Conservation (phyloP, 164 flowering plant species). For the Stephania cephalantha region DNA sequence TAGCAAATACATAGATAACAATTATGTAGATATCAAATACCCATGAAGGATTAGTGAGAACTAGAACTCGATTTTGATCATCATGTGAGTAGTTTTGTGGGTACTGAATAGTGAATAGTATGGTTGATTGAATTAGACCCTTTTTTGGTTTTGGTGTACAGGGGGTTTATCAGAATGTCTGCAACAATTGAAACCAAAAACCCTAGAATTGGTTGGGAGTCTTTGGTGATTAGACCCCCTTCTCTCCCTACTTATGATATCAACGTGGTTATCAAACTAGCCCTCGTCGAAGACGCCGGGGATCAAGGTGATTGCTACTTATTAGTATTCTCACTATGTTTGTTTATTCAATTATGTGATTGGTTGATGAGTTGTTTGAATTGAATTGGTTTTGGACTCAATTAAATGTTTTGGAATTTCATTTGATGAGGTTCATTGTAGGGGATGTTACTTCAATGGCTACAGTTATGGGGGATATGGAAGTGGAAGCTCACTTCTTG, state of each 20-base stretch:
- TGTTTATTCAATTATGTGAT: neutral
- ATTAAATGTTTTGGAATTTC: neutral
- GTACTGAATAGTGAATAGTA: neutral
- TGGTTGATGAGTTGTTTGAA: neutral
- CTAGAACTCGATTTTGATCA: too few relatives aligned
- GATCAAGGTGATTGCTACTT: constrained; percentile 17
- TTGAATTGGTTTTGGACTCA: neutral
- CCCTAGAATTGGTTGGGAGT: constrained; percentile 17
- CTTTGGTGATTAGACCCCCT: constrained; percentile 48
- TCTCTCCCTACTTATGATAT: constrained; percentile 76
- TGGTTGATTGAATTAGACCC: neutral
- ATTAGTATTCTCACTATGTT: neutral
- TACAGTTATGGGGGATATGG: constrained; percentile 65
- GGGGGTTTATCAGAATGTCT: constrained; percentile 16
- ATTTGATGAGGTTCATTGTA: constrained; percentile 20
- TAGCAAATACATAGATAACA: constrained; percentile 16
- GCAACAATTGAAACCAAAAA: constrained; percentile 16
- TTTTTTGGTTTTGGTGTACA: neutral
- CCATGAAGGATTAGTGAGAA: too few relatives aligned
- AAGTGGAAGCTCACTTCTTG: constrained; percentile 83
- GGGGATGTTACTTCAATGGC: constrained; percentile 96
- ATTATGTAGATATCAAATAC: neutral
- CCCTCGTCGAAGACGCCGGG: constrained; percentile 78
- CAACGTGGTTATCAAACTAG: constrained; percentile 59
- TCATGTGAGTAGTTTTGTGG: too few relatives aligned